Evolutionary conservation across 306 rosid genomes (phyloP), one percentile per base, ranked within the genome.

Genomic region (Mimosa pudica): DNA sequence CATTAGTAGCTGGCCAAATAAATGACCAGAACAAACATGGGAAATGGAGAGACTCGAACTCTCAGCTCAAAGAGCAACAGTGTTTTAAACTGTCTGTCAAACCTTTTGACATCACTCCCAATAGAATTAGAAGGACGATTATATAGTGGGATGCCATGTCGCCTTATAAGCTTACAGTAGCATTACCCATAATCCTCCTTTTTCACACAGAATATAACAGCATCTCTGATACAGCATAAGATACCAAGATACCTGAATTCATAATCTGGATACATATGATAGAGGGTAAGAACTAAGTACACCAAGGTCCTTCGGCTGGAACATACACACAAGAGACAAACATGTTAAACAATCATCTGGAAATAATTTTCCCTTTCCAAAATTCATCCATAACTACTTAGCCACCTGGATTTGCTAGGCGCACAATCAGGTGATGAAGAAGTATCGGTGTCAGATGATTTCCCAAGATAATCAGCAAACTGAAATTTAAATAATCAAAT

Each of bases 41-140:
- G 98, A 93, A 93, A 95, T 95, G 99, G 98, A 95, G 99, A 95
- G 98, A 95, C 82, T 95, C 88, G 99, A 95, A 95, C 99, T 95
- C 99, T 93, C 99, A 93, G 96, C 99, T 93, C 49, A 88, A 77
- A 89, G 97, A 95, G 99, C 98, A 86, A 93, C 98, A 95, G 92
- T 88, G 73, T 83, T 55, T 42, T 74, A 35, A 87, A 91, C 98
- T 89, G 99, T 84, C 98, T 93, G 99, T 95, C 98, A 93, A 89
- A 83, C 99, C 99, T 87, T 92, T 90, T 95, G 99, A 95, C 99
- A 95, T 91, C 99, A 95, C 96, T 95, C 94, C 99, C 99, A 86
- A 18, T 71, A 30, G 36, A 86, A 78, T 42, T 60, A 91, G 63
- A 89, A 85, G 85, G 87, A 82, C 89, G 96, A 95, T 87, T 89